Percentiles rank a stretch among this genome's conserved stretches.
These are phyloP conservation scores for Aspergillus sp. DNA, from an alignment of 2,329 filamentous ascomycete genomes.

Conservation along the genomic window DNA sequence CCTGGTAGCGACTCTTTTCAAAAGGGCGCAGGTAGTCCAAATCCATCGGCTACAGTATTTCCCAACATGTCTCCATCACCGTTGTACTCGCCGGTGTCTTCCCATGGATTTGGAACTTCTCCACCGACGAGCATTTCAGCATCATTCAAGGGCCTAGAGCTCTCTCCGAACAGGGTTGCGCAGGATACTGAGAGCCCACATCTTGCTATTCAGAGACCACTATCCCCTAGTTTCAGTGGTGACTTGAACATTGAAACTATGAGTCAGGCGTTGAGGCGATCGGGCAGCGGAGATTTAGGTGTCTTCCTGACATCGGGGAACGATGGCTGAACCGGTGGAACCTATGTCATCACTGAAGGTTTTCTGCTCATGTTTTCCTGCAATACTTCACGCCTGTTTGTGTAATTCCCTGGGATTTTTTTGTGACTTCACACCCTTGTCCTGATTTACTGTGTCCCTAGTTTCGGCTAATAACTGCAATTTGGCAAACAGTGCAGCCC, in stretches of 20 bases:
- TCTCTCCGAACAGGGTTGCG: conserved; percentile 61
- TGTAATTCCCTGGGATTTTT: not conserved
- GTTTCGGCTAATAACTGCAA: not conserved
- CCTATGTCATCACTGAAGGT: not conserved
- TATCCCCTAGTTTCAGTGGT: conserved; percentile 51
- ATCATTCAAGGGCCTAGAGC: conserved; percentile 43
- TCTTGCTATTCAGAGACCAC: conserved; percentile 54
- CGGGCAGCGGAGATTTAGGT: conserved; percentile 76
- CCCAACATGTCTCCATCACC: conserved; percentile 68
- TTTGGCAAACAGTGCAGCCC: not conserved
- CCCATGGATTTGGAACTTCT: conserved; percentile 66
- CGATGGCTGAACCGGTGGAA: not conserved
- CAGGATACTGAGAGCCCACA: conserved; percentile 62
- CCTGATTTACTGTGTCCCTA: not conserved
- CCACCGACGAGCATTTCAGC: conserved; percentile 75
- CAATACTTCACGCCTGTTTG: not conserved
- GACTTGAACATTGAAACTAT: conserved; percentile 92
- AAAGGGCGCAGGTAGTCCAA: conserved; percentile 24
- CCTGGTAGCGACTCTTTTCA: conserved; percentile 69
- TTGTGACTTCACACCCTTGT: not conserved
- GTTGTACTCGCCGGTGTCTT: conserved; percentile 74
- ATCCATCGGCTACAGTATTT: conserved; percentile 44
- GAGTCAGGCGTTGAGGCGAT: conserved; percentile 82
- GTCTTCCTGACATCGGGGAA: not conserved
- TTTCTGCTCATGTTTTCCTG: not conserved